These are phyloP conservation scores for Penicillium steckii DNA, from an alignment of 495 filamentous ascomycete species.

Conservation along the genomic window DNA sequence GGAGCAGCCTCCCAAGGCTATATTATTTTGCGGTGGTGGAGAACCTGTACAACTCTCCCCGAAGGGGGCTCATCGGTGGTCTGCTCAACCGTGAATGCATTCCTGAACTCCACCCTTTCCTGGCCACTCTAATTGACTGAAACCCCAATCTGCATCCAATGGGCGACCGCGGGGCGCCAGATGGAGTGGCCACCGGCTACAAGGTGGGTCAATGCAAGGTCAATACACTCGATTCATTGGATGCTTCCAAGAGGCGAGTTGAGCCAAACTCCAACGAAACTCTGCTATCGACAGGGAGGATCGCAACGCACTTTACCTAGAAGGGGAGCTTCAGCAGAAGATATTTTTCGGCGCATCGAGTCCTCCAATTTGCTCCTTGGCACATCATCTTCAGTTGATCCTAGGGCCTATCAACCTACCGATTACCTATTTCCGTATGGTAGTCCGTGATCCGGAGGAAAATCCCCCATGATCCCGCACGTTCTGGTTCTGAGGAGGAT, in stretches of 20 bases:
- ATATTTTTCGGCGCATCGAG: conserved; percentile 10
- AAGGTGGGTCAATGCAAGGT: conserved; percentile 10
- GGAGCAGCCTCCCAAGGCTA: conserved; percentile 9
- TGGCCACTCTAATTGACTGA: conserved; percentile 17
- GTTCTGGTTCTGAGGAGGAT: not conserved
- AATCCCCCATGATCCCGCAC: not conserved
- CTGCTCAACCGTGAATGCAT: conserved; percentile 13
- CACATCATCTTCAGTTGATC: not conserved
- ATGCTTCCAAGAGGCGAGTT: conserved; percentile 5
- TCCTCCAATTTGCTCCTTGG: not conserved
- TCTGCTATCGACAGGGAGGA: conserved; percentile 9
- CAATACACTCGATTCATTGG: conserved; percentile 11
- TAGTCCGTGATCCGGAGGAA: not conserved
- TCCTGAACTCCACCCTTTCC: conserved; percentile 10
- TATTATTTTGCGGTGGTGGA: conserved; percentile 9
- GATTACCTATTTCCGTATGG: not conserved
- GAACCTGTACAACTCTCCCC: conserved; percentile 1
- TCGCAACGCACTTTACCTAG: conserved; percentile 26
- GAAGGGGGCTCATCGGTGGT: not conserved
- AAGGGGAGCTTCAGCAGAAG: conserved; percentile 42
- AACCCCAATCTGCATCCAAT: conserved; percentile 19
- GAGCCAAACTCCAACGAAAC: conserved; percentile 21
- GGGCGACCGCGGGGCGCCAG: not conserved
- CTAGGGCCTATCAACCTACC: not conserved
- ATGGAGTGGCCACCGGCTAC: conserved; percentile 11